These are phyloP conservation scores for Fusarium austroafricanum DNA, from an alignment of 2,329 filamentous ascomycete species.

Conservation along the genomic window DNA sequence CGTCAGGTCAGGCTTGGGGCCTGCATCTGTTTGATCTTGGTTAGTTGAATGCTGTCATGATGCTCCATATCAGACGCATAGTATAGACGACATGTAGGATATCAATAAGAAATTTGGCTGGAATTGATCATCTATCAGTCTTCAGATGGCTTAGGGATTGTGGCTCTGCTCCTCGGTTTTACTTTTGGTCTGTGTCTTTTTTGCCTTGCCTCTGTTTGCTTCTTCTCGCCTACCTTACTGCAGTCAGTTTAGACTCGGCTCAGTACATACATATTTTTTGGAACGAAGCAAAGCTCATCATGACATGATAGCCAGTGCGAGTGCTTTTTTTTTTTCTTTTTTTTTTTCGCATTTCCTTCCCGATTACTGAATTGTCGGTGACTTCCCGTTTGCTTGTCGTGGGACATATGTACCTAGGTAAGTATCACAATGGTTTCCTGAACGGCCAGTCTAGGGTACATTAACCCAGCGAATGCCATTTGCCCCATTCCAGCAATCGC, in stretches of 20 bases:
- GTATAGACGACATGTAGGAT: slow-evolving; percentile 5
- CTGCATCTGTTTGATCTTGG: slow-evolving; percentile 7
- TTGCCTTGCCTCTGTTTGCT: slow-evolving; percentile 16
- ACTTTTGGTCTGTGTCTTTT: neutral
- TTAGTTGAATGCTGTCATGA: slow-evolving; percentile 6
- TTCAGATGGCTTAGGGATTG: neutral
- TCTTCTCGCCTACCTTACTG: slow-evolving; percentile 9
- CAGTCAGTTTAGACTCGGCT: slow-evolving; percentile 3
- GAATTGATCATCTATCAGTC: slow-evolving; percentile 19
- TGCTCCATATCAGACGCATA: slow-evolving; percentile 17
- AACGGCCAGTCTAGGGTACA: slow-evolving; percentile 14
- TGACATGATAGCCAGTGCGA: slow-evolving; percentile 1
- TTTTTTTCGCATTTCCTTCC: neutral
- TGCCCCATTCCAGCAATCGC: slow-evolving; percentile 24
- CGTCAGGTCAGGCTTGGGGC: slow-evolving; percentile 13
- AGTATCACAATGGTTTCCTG: neutral
- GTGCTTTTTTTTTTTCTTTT: neutral
- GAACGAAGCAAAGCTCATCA: neutral
- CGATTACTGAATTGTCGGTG: neutral
- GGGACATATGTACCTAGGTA: neutral
- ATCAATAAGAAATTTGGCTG: neutral
- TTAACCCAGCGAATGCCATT: neutral
- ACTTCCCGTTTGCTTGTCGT: neutral
- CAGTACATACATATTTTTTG: neutral
- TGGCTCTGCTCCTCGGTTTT: slow-evolving; percentile 1